These are phyloP conservation scores for Entonaema liquescens DNA, from an alignment of 495 filamentous ascomycete genomes.

Conservation along the genomic window DNA sequence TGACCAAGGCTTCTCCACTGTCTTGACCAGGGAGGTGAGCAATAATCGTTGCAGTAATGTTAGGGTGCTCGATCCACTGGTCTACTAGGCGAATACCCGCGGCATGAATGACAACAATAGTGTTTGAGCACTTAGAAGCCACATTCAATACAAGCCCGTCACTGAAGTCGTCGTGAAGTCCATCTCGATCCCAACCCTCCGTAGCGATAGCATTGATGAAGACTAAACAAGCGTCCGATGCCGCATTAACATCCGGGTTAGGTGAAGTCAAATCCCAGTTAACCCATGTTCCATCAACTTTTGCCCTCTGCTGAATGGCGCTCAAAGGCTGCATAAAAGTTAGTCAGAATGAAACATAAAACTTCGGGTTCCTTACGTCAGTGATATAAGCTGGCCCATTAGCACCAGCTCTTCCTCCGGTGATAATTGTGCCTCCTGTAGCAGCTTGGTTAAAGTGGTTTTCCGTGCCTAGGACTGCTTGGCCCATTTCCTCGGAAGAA, in stretches of 20 bases:
- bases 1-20: slow-evolving; percentile 63
- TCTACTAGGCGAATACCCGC: slow-evolving; percentile 67
- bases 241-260: slow-evolving; percentile 52
- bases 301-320: slow-evolving; percentile 62
- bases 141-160: slow-evolving; percentile 65
- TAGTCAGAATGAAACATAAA: neutral
- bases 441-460: slow-evolving; percentile 46
- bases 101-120: slow-evolving; percentile 68
- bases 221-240: slow-evolving; percentile 73
- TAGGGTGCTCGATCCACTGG: slow-evolving; percentile 67
- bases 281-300: slow-evolving; percentile 63
- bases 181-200: slow-evolving; percentile 61
- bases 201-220: slow-evolving; percentile 69
- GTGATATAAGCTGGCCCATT: slow-evolving; percentile 57
- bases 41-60: slow-evolving; percentile 68
- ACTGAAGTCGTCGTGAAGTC: slow-evolving; percentile 59
- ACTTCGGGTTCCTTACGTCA: slow-evolving; percentile 30
- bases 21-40: slow-evolving; percentile 71
- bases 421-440: slow-evolving; percentile 54
- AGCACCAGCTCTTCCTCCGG: slow-evolving; percentile 62
- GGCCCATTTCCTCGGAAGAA: slow-evolving; percentile 45
- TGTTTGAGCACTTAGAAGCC: slow-evolving; percentile 65
- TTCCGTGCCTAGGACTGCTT: slow-evolving; percentile 42
- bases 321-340: slow-evolving; percentile 61
- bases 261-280: slow-evolving; percentile 57